Evolutionary conservation across 371 early-diverging fungal species (phyloP).

Genomic region (Cokeromyces recurvatus): DNA sequence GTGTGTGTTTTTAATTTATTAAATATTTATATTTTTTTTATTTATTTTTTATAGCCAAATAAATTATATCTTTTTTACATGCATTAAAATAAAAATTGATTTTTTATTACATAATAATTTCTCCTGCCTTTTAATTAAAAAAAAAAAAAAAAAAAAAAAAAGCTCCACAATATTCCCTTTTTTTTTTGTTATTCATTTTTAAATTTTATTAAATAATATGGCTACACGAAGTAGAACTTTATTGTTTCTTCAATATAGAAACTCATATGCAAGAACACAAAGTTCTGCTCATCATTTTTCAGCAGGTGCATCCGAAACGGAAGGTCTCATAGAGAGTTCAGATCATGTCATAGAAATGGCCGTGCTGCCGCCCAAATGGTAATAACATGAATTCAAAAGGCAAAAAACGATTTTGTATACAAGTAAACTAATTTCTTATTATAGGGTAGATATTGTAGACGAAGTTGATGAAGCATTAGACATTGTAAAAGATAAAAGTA

Average conservation of each 20-base stretch:
- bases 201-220: constrained; percentile 38
- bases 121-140: too few relatives aligned
- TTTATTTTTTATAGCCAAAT: too few relatives aligned
- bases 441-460: constrained; percentile 85
- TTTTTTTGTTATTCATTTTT: too few relatives aligned
- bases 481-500: constrained; percentile 63
- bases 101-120: too few relatives aligned
- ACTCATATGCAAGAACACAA: constrained; percentile 76
- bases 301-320: constrained; percentile 49
- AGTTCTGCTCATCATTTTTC: constrained; percentile 35
- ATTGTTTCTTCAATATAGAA: constrained; percentile 89
- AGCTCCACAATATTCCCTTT: too few relatives aligned
- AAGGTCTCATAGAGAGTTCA: constrained; percentile 64
- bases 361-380: constrained; percentile 85
- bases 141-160: too few relatives aligned
- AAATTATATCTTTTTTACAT: too few relatives aligned
- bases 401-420: too few relatives aligned
- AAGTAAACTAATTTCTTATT: not conserved
- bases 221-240: constrained; percentile 88
- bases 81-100: too few relatives aligned
- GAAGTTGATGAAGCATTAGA: constrained; percentile 67
- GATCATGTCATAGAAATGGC: constrained; percentile 68
- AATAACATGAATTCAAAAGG: constrained; percentile 2
- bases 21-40: too few relatives aligned
- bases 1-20: too few relatives aligned